phyloP scores from a whole-genome alignment of 768 basidiomycete species.

The Rhodosporidiobolus sp. region DNA sequence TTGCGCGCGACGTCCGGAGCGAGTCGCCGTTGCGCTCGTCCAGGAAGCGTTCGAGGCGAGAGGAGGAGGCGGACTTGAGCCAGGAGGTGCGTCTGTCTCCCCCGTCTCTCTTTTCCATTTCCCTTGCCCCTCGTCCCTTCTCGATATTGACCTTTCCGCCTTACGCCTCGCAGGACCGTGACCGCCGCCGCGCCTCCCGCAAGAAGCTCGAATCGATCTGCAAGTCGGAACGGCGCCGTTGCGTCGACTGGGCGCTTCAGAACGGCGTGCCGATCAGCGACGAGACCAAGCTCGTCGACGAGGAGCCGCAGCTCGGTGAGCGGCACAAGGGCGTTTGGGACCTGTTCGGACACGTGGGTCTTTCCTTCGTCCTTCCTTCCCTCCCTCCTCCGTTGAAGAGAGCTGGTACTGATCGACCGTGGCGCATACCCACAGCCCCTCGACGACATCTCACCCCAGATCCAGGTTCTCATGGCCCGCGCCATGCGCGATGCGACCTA shows the following conservation, averaged over 20 bases:
- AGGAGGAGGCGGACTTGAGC: neutral
- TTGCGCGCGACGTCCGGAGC: neutral
- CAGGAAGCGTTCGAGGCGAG: conserved; percentile 14
- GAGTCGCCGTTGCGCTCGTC: neutral
- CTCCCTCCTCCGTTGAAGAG: neutral
- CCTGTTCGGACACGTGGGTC: conserved; percentile 26
- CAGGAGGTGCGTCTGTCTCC: conserved; percentile 14
- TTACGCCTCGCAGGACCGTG: neutral
- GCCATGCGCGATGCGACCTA: conserved; percentile 30
- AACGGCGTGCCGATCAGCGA: conserved; percentile 14
- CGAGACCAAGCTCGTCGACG: conserved; percentile 21
- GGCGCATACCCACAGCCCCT: conserved; percentile 5
- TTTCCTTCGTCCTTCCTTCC: neutral
- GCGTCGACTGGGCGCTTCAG: conserved; percentile 11
- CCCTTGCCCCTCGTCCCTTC: too few relatives aligned
- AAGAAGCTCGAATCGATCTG: conserved; percentile 33
- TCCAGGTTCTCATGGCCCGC: conserved; percentile 37
- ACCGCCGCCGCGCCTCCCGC: neutral
- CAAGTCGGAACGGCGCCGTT: conserved; percentile 14
- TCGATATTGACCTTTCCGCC: neutral
- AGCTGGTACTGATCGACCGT: neutral
- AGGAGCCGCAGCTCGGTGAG: conserved; percentile 33
- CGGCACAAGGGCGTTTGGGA: conserved; percentile 29
- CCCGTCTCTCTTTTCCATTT: too few relatives aligned
- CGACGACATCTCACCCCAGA: conserved; percentile 27